These are phyloP conservation scores for Rhodotorula sp. DNA, from an alignment of 1,284 basidiomycete genomes.

Conservation along the genomic window DNA sequence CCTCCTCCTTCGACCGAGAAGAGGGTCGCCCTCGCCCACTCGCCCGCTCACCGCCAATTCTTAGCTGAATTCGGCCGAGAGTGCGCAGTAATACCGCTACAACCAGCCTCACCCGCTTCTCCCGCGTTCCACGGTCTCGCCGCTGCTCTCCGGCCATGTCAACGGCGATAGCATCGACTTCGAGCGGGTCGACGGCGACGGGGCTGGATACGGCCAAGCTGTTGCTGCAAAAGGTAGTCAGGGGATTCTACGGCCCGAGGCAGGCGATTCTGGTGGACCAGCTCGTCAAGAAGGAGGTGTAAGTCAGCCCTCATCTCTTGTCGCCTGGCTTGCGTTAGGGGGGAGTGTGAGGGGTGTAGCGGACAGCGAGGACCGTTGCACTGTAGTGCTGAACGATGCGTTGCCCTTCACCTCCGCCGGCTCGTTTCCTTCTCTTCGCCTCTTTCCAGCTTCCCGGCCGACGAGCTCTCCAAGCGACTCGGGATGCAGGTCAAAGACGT, in stretches of 20 bases:
- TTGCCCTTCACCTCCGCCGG: neutral
- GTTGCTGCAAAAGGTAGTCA: constrained; percentile 86
- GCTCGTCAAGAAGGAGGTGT: constrained; percentile 86
- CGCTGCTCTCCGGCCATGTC: neutral
- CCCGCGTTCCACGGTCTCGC: neutral
- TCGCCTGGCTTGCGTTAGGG: too few species aligned
- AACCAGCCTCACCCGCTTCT: too few species aligned
- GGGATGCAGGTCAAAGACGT: constrained; percentile 89
- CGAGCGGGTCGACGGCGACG: neutral
- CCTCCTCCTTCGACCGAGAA: too few species aligned
- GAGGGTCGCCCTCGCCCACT: too few species aligned
- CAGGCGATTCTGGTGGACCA: constrained; percentile 90
- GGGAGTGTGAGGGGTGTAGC: too few species aligned
- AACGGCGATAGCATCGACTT: neutral
- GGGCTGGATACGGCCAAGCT: constrained; percentile 34
- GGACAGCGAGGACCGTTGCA: too few species aligned
- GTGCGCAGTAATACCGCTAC: too few species aligned
- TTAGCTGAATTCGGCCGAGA: too few species aligned
- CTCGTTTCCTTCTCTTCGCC: constrained; percentile 16
- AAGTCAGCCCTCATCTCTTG: constrained; percentile 54
- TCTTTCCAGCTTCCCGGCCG: constrained; percentile 74
- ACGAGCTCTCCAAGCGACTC: constrained; percentile 82
- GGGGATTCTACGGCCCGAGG: constrained; percentile 91
- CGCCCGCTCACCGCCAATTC: too few species aligned
- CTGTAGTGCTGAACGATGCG: neutral